Base-by-base conservation (phyloP, 495 filamentous ascomycete genomes). In the Aspergillus funiculosus region DNA sequence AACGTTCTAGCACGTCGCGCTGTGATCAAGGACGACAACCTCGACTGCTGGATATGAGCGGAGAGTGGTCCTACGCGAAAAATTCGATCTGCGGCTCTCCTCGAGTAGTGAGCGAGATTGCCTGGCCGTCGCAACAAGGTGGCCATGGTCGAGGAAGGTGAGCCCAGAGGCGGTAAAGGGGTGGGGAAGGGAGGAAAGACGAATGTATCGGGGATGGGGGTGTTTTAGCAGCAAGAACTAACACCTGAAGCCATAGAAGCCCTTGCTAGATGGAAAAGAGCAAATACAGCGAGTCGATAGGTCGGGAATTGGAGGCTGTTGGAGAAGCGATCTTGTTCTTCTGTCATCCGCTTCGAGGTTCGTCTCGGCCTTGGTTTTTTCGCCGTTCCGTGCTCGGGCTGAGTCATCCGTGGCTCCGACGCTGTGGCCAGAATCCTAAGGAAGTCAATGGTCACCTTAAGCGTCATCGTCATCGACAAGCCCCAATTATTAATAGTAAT, bases 121-220 rank as follows among this genome's bases (percentile, higher is more conserved):
- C 77, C 74, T 59, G 83, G 77, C 62, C 78, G 79, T 57, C 81
- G 78, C 49, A 86, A 68, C 55, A 83, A 59, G 61, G 73, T 73
- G 59, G 80, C 77, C 81, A 85, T 85, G 61, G 57, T 72, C 66
- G 68, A 67, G 62, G 62, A 62, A 54, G 50, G 50, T 54, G 52
- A 60, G 66, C 64, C 67, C 64, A 53, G 48, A 62, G 68, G 56
- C 62, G 42, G 50, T 38, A 53, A 56, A 41, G 39, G 43, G 44
- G 53, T 43, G 31, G 47, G 30, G 49, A n/a, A n/a, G n/a, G n/a
- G n/a, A n/a, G n/a, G n/a, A n/a, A n/a, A n/a, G n/a, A n/a, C 38
- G 59, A 42, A 54, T 58, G 49, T 56, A 62, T 62, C 56, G 53
- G 41, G 39, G 31, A 21, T 20, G 41, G 27, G 17, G 15, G 22